Base-by-base conservation (phyloP, 306 rosid genomes). In the Sechiopsis laciniata region DNA sequence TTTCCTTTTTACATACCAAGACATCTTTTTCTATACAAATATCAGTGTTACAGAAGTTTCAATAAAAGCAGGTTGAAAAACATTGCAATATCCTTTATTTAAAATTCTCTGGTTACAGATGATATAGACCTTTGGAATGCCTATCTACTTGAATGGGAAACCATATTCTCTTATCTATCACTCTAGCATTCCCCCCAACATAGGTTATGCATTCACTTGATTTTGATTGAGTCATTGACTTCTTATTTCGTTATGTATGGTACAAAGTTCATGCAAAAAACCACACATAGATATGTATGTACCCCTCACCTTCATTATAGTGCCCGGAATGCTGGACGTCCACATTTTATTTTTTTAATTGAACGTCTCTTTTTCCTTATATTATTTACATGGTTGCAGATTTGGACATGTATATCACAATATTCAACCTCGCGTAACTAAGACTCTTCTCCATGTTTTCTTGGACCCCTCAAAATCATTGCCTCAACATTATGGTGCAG, bases 401-500 rank as follows among this genome's bases (percentile, higher is more conserved):
- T 90, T 82, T 82, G 97, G 98, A 75, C 94, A 90, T 77, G 80
- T 80, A 75, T 94, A 90, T 86, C 86, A 87, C 80, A 87, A 89
- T 78, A 96, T 94, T 85, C 97, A 83, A 81, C 84, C 97, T 32
- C 96, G 95, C 58, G 76, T 90, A 81, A 90, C 90, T 6, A 88
- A 82, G 83, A 90, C 98, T 51, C 83, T 90, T 78, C 89, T 93
- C 64, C 97, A 90, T 69, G 67, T 93, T 65, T 93, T 93, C 87
- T 83, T 93, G 81, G 98, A 93, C 81, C 94, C 98, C 71, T 77
- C 85, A 74, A 93, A 89, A 85, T 59, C 89, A 66, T 80, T 90
- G 59, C 78, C 98, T 79, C 97, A 90, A 79, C 97, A 93, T 79
- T 93, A 90, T 82, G 98, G 98, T 68, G 96, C 97, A 78, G 88